Evolutionary conservation across 2,329 filamentous ascomycete genomes (phyloP), one percentile per base, ranked within the genome.

Genomic region (Thelonectria blattea): DNA sequence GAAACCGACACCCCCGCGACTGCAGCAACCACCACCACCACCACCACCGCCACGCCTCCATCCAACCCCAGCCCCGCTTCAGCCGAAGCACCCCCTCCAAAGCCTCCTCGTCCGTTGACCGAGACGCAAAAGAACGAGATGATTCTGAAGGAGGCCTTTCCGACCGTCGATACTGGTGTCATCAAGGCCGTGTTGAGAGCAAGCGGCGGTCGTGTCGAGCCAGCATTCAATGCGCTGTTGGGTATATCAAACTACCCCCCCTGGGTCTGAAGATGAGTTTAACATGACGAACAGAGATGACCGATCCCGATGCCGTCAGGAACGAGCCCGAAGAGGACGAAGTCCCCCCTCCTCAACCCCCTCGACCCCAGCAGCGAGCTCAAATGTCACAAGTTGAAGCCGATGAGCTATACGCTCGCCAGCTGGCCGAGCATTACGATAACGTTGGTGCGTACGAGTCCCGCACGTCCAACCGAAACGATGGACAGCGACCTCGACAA

Each of bases 111-210:
- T 60, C 94, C 94, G 48, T 72, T 92, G 71, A 91, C 87, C 65
- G 90, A 95, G 64, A 85, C 89, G 62, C 89, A 96, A 76, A 91
- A 96, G 80, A 93, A 92, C 49, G 90, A 94, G 77, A 86, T 87
- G 70, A 97, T 93, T 3, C 82, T 99, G 57, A 94, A 92, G 75
- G 95, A 99, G 76, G 95, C 95, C 0, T 99, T 99, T 71, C 95
- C 95, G 0, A 85, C 81, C 56, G 91, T 97, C 62, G 95, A 99
- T 55, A 74, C 79, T 8, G 76, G 87, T 46, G 90, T 99, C 48
- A 86, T 99, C 75, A 96, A 89, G 76, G 95, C 95, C 30, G 91
- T 99, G 0, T 79, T 99, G 65, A 84, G 86, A 22, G 95, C 95
- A 14, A 98, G 95, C 75, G 85, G 88, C 60, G 94, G 93, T 61